Evolutionary conservation across 2,329 filamentous ascomycete species (phyloP).

Genomic region (Pleoardoris graminearum): DNA sequence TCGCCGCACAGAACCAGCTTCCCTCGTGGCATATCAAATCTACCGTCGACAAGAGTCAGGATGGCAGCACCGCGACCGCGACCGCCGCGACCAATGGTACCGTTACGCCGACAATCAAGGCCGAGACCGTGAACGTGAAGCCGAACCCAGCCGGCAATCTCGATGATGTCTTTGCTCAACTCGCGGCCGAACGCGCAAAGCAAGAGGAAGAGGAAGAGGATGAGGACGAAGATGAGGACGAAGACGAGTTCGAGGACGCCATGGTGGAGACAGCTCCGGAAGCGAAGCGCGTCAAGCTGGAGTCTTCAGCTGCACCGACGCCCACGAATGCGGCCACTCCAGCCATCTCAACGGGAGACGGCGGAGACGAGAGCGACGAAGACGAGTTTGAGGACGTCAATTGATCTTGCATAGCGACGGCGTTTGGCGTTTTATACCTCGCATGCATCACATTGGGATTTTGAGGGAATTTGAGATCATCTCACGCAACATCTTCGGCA

Average conservation of each 20-base stretch:
- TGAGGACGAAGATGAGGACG: conserved; percentile 52
- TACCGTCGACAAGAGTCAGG: conserved; percentile 62
- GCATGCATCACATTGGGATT: not conserved
- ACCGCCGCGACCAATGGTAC: conserved; percentile 45
- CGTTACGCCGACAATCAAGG: conserved; percentile 41
- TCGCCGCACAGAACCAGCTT: conserved; percentile 69
- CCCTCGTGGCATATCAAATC: conserved; percentile 73
- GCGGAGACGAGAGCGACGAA: conserved; percentile 52
- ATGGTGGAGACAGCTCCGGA: conserved; percentile 43
- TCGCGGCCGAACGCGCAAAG: conserved; percentile 62
- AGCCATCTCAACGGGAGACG: conserved; percentile 47
- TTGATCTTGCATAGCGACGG: conserved; percentile 36
- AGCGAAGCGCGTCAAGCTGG: conserved; percentile 65
- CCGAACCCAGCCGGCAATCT: conserved; percentile 59
- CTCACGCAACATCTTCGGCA: no score
- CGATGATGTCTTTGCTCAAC: conserved; percentile 68
- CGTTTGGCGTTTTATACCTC: conserved; percentile 29
- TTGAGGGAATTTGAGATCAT: no score
- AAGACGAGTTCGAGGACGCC: conserved; percentile 49
- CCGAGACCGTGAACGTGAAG: conserved; percentile 55
- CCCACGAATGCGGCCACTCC: conserved; percentile 37
- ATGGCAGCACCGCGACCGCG: conserved; percentile 39
- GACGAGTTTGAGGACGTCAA: conserved; percentile 53
- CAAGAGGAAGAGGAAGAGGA: conserved; percentile 46
- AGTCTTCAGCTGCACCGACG: conserved; percentile 48